A percentile compares a stretch with the other conserved stretches of the same genome.
phyloP scores from a whole-genome alignment of 2,329 filamentous ascomycete genomes.

The Colletotrichum plurivorum region DNA sequence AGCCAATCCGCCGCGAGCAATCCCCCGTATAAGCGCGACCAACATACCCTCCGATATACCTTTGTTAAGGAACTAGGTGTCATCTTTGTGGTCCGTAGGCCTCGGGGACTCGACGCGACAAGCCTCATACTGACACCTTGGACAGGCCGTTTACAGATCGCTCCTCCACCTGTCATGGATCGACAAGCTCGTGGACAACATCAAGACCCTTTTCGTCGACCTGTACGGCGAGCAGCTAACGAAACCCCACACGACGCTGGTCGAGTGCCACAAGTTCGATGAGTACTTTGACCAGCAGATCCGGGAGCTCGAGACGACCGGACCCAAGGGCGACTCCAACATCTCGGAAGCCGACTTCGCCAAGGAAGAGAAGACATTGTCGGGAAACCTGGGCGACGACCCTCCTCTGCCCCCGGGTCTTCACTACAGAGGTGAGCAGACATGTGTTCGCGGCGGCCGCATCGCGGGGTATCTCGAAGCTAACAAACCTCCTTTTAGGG shows the following conservation, averaged over 20 bases:
- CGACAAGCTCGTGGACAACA: constrained; percentile 95
- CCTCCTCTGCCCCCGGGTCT: constrained; percentile 48
- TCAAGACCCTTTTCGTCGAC: constrained; percentile 91
- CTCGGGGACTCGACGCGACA: background rate
- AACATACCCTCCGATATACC: constrained; percentile 96
- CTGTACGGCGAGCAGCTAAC: constrained; percentile 91
- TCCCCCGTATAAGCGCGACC: constrained; percentile 87
- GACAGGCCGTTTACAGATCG: constrained; percentile 94
- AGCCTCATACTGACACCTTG: constrained; percentile 26
- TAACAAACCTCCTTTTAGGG: constrained; percentile 40
- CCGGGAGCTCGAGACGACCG: constrained; percentile 79
- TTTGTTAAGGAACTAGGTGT: constrained; percentile 92
- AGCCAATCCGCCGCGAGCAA: constrained; percentile 73
- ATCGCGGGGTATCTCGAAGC: background rate
- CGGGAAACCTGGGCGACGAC: constrained; percentile 54
- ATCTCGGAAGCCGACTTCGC: constrained; percentile 47
- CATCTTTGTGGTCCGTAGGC: constrained; percentile 83
- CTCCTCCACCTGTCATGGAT: constrained; percentile 97
- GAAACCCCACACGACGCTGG: constrained; percentile 81
- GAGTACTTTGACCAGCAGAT: constrained; percentile 96
- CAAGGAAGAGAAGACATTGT: constrained; percentile 51
- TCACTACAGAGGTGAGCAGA: constrained; percentile 38
- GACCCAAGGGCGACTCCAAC: constrained; percentile 49
- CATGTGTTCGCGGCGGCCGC: background rate
- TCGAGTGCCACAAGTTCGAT: constrained; percentile 87